Evolutionary conservation across 768 basidiomycete genomes (phyloP).

Genomic region (Cystofilobasidium macerans): DNA sequence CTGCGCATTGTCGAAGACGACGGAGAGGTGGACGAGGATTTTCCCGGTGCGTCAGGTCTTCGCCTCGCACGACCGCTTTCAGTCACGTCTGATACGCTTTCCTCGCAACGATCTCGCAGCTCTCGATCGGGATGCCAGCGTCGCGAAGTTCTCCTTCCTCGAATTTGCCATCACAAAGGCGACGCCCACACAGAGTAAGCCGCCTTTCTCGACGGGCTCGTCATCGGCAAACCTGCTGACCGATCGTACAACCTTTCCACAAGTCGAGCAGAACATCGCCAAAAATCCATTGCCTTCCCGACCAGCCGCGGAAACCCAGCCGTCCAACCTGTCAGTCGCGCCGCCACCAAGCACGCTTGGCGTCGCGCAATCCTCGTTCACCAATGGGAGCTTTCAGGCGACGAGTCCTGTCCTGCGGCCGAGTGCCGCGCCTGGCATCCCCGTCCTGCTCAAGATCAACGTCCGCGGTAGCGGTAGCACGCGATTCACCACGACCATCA

Average conservation of each 20-base stretch:
- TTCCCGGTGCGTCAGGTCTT: conserved; percentile 59
- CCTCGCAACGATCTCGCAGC: conserved; percentile 44
- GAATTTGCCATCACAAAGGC: conserved; percentile 75
- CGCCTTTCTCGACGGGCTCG: neutral
- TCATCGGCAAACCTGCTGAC: conserved; percentile 51
- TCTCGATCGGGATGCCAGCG: conserved; percentile 72
- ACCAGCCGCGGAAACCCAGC: neutral
- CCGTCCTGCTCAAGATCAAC: conserved; percentile 55
- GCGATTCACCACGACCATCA: conserved; percentile 79
- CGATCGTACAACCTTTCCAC: conserved; percentile 11
- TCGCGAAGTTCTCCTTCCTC: conserved; percentile 77
- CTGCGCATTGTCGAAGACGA: conserved; percentile 89
- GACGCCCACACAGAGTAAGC: conserved; percentile 45
- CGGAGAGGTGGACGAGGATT: conserved; percentile 97
- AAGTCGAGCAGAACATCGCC: conserved; percentile 65
- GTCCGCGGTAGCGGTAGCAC: conserved; percentile 70
- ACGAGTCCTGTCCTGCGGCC: conserved; percentile 3
- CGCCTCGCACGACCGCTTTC: neutral
- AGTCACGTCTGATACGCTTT: neutral
- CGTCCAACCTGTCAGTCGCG: neutral
- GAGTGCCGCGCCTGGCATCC: conserved; percentile 14
- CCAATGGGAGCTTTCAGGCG: neutral
- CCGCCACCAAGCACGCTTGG: neutral
- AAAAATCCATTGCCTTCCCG: conserved; percentile 45
- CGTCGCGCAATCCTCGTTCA: neutral